phyloP scores from a whole-genome alignment of 345 rosid species.

The Arabidopsis suecica region DNA sequence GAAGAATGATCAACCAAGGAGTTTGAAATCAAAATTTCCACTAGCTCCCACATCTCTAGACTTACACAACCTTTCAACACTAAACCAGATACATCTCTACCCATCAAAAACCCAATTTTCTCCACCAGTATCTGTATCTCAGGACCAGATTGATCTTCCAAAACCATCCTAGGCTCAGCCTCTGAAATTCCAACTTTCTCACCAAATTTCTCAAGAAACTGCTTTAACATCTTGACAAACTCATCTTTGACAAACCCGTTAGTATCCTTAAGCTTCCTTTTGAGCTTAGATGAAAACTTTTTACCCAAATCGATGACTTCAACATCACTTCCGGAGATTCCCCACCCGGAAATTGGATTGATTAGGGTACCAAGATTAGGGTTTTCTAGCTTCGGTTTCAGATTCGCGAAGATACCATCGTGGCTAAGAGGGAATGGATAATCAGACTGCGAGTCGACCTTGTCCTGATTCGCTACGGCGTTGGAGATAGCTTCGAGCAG shows the following conservation, averaged over 20 bases:
- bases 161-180: slow-evolving; percentile 25
- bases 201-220: slow-evolving; percentile 62
- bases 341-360: slow-evolving; percentile 64
- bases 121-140: too few species aligned
- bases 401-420: slow-evolving; percentile 52
- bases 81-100: slow-evolving; percentile 56
- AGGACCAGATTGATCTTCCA: too few species aligned
- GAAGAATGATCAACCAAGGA: slow-evolving; percentile 57
- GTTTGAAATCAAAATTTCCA: slow-evolving; percentile 57
- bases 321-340: slow-evolving; percentile 57
- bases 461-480: slow-evolving; percentile 50
- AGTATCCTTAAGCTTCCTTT: slow-evolving; percentile 62
- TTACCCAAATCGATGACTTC: slow-evolving; percentile 53
- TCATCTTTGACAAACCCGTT: slow-evolving; percentile 55
- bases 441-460: slow-evolving; percentile 46
- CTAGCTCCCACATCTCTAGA: slow-evolving; percentile 75
- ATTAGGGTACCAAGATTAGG: slow-evolving; percentile 56
- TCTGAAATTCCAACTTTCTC: slow-evolving; percentile 47
- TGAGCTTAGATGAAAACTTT: slow-evolving; percentile 61
- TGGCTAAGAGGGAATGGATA: slow-evolving; percentile 67
- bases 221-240: slow-evolving; percentile 54
- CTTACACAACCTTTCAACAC: slow-evolving; percentile 70
- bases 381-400: slow-evolving; percentile 66
- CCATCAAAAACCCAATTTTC: too few species aligned
- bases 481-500: slow-evolving; percentile 70